Base-by-base conservation (phyloP, 352 stramenopile species). In the Pythium aristosporum region DNA sequence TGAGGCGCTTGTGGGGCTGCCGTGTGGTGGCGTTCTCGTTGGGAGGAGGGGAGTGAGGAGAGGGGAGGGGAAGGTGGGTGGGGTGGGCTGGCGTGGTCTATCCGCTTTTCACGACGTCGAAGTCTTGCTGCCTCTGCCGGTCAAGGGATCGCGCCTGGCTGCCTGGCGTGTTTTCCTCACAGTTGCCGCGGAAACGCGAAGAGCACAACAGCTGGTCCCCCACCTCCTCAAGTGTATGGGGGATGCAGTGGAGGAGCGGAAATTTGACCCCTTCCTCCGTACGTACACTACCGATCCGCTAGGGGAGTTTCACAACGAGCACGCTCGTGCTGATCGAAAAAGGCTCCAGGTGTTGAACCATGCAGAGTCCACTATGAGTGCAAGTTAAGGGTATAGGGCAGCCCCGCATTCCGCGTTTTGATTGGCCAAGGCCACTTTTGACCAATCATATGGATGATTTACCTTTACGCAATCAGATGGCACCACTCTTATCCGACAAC, bases 281-380 rank as follows among this genome's bases (percentile, higher is more conserved):
- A 49, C 43, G 28, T 20, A 21, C 21, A 30, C 15, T n/a, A 30
- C 37, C 25, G 25, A 9, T 10, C 18, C 21, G 6, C 37, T 8
- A 5, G 20, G 51, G 52, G 20, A 47, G 52, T 59, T 59, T 50
- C 39, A 23, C 52, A 48, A 59, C 52, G 23, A 59, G 37, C 52
- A 47, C 52, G 37, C 49, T 30, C 25, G 25, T 30, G 25, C 25
- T 30, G 25, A 30, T 30, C 25, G 25, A 30, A 30, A 30, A 30
- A n/a, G n/a, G 25, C 25, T 30, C 25, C 25, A 48, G 52, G 41
- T 53, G 55, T 61, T 53, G 25, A 61, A 53, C 42, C 25, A 53
- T 30, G 25, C 25, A 30, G 25, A 30, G 25, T 30, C 25, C n/a
- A 50, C 39, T 18, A 42, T 42, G 11, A 42, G 52, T 59, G 52